Evolutionary conservation across 441 rosid genomes (phyloP).

Genomic region (Pelargonium citronellum): DNA sequence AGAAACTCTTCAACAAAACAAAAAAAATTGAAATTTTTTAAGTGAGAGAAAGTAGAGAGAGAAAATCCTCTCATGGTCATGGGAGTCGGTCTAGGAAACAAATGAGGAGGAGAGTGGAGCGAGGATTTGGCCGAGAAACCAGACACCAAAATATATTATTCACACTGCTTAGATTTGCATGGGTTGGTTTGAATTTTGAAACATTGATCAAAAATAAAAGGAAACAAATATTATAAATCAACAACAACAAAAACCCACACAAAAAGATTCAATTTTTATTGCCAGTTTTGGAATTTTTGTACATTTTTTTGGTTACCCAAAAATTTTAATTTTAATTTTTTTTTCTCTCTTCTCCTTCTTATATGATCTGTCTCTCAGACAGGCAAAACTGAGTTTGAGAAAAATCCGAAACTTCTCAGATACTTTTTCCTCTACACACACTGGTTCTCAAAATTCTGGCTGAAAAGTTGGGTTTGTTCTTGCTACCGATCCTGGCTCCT

Average conservation of each 20-base stretch:
- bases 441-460: slow-evolving; percentile 9
- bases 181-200: slow-evolving; percentile 22
- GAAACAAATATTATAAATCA: not conserved
- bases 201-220: slow-evolving; percentile 4
- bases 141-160: slow-evolving; percentile 17
- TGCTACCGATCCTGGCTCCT: slow-evolving; percentile 21
- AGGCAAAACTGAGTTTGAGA: slow-evolving; percentile 21
- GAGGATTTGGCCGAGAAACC: slow-evolving; percentile 35
- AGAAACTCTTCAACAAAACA: slow-evolving; percentile 10
- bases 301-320: not conserved
- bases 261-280: not conserved
- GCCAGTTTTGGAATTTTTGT: not conserved
- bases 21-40: slow-evolving; percentile 13
- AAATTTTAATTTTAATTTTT: not conserved
- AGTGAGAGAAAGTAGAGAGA: slow-evolving; percentile 7
- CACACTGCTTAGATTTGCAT: slow-evolving; percentile 26
- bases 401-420: slow-evolving; percentile 33
- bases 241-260: not conserved
- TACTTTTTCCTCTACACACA: slow-evolving; percentile 5
- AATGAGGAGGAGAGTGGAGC: slow-evolving; percentile 35
- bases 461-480: slow-evolving; percentile 31
- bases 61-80: not conserved
- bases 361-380: slow-evolving; percentile 35
- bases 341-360: not conserved
- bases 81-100: slow-evolving; percentile 31